phyloP scores from a whole-genome alignment of 2,329 filamentous ascomycete genomes.

The Dactylellina cionopaga region DNA sequence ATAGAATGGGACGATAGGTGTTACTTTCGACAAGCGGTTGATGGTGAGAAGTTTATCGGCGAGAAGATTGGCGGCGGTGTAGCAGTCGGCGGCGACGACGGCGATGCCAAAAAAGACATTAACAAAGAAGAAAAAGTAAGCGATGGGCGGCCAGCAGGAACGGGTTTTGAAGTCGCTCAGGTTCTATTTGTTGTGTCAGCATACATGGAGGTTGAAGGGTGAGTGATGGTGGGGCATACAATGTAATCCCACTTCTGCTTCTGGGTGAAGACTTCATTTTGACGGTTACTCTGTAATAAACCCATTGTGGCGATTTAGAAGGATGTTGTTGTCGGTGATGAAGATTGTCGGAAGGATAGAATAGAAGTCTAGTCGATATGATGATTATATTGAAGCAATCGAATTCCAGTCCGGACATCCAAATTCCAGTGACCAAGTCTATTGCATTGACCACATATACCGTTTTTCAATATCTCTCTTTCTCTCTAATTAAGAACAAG shows the following conservation, averaged over 20 bases:
- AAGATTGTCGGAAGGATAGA: background rate
- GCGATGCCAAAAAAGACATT: constrained; percentile 35
- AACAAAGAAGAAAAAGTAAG: constrained; percentile 52
- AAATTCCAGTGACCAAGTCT: constrained; percentile 36
- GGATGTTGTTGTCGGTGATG: background rate
- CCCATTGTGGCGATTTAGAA: constrained; percentile 24
- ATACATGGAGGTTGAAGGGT: too few species aligned
- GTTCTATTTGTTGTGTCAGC: constrained; percentile 15
- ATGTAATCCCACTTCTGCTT: constrained; percentile 53
- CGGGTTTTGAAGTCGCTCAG: constrained; percentile 49
- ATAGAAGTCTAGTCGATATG: background rate
- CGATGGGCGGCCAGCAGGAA: constrained; percentile 46
- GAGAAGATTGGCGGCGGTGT: constrained; percentile 88
- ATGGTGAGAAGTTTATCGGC: constrained; percentile 90
- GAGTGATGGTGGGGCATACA: too few species aligned
- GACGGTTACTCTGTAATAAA: constrained; percentile 25
- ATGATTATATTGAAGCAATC: too few species aligned
- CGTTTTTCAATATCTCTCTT: too few species aligned
- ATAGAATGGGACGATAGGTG: constrained; percentile 78
- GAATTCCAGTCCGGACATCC: background rate
- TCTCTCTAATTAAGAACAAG: too few species aligned
- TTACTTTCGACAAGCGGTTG: constrained; percentile 84
- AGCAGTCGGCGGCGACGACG: constrained; percentile 62
- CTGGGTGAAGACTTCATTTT: constrained; percentile 20
- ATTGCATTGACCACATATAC: too few species aligned